A percentile compares a stretch with the other conserved stretches of the same genome.
These are phyloP conservation scores for Alternaria tenuissima DNA, from an alignment of 2,329 filamentous ascomycete genomes.

Conservation along the genomic window DNA sequence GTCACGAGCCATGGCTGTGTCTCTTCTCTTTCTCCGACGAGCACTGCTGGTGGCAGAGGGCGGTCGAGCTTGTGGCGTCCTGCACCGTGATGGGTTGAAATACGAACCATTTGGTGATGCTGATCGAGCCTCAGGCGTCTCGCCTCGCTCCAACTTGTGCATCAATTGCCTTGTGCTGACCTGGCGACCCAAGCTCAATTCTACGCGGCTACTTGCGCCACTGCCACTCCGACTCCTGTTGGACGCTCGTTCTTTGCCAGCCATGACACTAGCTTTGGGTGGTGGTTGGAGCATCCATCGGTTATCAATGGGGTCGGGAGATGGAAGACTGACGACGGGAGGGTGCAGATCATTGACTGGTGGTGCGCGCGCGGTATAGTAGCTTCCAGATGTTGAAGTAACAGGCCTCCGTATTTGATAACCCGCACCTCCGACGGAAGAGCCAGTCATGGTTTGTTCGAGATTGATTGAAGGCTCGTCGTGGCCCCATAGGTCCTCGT, in stretches of 20 bases:
- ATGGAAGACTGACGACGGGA: conserved; percentile 80
- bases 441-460: conserved; percentile 35
- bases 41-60: conserved; percentile 44
- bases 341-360: conserved; percentile 88
- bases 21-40: conserved; percentile 36
- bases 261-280: conserved; percentile 90
- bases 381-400: conserved; percentile 45
- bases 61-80: conserved; percentile 38
- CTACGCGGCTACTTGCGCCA: conserved; percentile 52
- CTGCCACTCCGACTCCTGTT: conserved; percentile 66
- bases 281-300: conserved; percentile 94
- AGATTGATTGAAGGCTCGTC: conserved; percentile 56
- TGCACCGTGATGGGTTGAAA: conserved; percentile 37
- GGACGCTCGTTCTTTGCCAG: conserved; percentile 75
- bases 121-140: conserved; percentile 46
- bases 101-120: conserved; percentile 50
- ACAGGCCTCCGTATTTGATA: conserved; percentile 34
- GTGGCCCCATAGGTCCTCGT: conserved; percentile 84
- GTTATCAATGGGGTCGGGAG: conserved; percentile 72
- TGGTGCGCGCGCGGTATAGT: conserved; percentile 61
- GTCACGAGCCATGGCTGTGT: conserved; percentile 34
- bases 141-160: conserved; percentile 46
- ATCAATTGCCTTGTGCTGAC: conserved; percentile 50
- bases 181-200: conserved; percentile 49
- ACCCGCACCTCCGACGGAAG: conserved; percentile 42